Percentiles rank a stretch among this genome's conserved stretches.
Evolutionary conservation across 169 alveolate species (phyloP).

Genomic region (Plasmodium yoelii): DNA sequence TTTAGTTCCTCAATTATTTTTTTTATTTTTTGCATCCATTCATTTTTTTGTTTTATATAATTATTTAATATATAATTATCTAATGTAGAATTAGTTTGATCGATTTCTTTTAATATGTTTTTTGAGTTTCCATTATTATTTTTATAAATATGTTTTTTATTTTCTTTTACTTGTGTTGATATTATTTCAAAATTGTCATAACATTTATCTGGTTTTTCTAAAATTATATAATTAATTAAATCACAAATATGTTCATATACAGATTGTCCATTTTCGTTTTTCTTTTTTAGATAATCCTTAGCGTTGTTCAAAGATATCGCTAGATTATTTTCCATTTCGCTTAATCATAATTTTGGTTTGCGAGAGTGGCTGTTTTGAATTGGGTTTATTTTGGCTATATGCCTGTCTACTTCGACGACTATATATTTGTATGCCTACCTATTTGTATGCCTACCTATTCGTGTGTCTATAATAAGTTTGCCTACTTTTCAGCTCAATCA

Average conservation of each 20-base stretch:
- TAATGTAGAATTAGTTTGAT: conserved; percentile 13
- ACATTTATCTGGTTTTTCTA: conserved; percentile 59
- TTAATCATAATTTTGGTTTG: background rate
- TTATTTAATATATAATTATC: conserved; percentile 36
- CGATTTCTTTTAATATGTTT: background rate
- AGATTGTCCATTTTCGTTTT: conserved; percentile 49
- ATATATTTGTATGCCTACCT: too few species aligned
- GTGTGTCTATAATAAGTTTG: too few species aligned
- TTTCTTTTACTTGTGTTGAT: conserved; percentile 62
- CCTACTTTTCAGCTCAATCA: too few species aligned
- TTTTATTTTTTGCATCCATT: conserved; percentile 47
- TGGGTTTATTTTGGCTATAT: too few species aligned
- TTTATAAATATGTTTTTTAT: conserved; percentile 14
- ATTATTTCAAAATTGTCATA: conserved; percentile 63
- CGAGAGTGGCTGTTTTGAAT: background rate
- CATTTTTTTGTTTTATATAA: conserved; percentile 45
- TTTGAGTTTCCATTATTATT: background rate
- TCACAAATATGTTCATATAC: conserved; percentile 63
- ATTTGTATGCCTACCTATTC: too few species aligned
- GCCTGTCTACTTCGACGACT: too few species aligned
- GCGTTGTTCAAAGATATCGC: conserved; percentile 56
- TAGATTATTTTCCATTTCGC: conserved; percentile 39
- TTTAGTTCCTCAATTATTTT: background rate
- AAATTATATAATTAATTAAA: conserved; percentile 39
- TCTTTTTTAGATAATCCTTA: conserved; percentile 46